phyloP scores from a whole-genome alignment of 441 rosid species.

The Mallotus repandus region DNA sequence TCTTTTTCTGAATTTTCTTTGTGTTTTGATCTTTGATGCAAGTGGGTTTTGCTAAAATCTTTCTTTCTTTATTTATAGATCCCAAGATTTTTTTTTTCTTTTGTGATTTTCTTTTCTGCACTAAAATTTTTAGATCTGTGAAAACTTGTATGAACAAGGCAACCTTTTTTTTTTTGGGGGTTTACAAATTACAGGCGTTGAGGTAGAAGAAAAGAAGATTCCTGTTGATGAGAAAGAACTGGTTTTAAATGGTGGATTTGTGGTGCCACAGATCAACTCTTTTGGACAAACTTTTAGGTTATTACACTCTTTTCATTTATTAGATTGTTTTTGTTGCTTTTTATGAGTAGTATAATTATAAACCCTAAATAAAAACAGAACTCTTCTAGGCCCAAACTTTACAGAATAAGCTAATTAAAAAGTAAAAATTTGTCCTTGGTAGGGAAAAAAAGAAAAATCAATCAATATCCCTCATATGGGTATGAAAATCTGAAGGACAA shows the following conservation, averaged over 20 bases:
- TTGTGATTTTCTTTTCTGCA: not conserved
- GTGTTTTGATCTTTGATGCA: too few species aligned
- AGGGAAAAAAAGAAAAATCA: not conserved
- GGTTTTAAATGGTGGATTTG: conserved; percentile 41
- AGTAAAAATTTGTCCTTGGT: not conserved
- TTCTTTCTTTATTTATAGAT: too few species aligned
- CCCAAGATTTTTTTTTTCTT: too few species aligned
- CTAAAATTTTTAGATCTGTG: not conserved
- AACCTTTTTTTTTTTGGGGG: not conserved
- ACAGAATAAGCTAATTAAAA: not conserved
- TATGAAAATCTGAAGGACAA: not conserved
- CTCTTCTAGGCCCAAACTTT: not conserved
- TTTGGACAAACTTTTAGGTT: conserved; percentile 72
- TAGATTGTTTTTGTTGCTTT: not conserved
- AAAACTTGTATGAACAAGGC: not conserved
- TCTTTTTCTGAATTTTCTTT: not conserved
- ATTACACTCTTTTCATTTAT: not conserved
- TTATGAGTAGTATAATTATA: not conserved
- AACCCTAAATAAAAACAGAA: not conserved
- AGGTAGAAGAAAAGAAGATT: conserved; percentile 34
- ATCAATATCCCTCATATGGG: too few species aligned
- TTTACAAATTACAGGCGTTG: conserved; percentile 23
- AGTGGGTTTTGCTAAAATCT: not conserved
- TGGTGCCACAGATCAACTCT: conserved; percentile 48
- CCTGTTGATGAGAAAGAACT: conserved; percentile 31